These are phyloP conservation scores for Graphilbum fragrans DNA, from an alignment of 2,329 filamentous ascomycete species.

Conservation along the genomic window DNA sequence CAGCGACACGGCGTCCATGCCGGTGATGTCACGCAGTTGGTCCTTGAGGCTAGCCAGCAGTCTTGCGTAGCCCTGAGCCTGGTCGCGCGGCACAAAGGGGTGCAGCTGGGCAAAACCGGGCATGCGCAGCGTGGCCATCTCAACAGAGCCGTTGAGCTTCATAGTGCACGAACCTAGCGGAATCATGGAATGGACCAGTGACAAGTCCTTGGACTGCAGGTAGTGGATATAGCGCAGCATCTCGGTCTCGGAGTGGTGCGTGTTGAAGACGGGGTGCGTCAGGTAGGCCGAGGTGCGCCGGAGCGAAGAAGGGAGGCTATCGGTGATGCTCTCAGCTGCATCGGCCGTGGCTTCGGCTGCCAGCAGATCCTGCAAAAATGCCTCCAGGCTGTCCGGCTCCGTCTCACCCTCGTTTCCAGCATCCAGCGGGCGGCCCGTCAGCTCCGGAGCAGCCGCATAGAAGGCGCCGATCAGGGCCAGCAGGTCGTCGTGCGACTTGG, in stretches of 20 bases:
- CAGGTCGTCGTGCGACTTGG: conserved; percentile 17
- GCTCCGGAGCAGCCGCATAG: conserved; percentile 5
- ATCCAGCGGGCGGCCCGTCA: not conserved
- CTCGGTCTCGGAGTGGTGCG: conserved; percentile 89
- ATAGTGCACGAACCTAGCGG: conserved; percentile 94
- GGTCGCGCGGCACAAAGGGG: conserved; percentile 57
- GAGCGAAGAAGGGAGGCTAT: conserved; percentile 41
- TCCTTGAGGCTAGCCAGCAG: conserved; percentile 62
- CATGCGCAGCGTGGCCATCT: conserved; percentile 80
- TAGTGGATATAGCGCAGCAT: conserved; percentile 88
- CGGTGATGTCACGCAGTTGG: conserved; percentile 73
- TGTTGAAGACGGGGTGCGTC: conserved; percentile 89
- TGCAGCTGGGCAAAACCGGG: conserved; percentile 68
- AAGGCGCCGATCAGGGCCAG: conserved; percentile 9
- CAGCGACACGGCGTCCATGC: conserved; percentile 78
- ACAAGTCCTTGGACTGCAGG: conserved; percentile 87
- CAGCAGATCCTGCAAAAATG: conserved; percentile 24
- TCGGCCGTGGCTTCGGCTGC: conserved; percentile 1
- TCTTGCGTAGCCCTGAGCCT: conserved; percentile 54
- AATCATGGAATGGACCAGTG: conserved; percentile 94
- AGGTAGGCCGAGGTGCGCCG: conserved; percentile 64
- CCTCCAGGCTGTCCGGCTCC: conserved; percentile 4
- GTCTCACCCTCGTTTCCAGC: not conserved
- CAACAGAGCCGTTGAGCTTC: conserved; percentile 90
- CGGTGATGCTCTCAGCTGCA: not conserved